Conservation (phyloP, 352 stramenopile genomes). For the Thalassiosira mediterranea region DNA sequence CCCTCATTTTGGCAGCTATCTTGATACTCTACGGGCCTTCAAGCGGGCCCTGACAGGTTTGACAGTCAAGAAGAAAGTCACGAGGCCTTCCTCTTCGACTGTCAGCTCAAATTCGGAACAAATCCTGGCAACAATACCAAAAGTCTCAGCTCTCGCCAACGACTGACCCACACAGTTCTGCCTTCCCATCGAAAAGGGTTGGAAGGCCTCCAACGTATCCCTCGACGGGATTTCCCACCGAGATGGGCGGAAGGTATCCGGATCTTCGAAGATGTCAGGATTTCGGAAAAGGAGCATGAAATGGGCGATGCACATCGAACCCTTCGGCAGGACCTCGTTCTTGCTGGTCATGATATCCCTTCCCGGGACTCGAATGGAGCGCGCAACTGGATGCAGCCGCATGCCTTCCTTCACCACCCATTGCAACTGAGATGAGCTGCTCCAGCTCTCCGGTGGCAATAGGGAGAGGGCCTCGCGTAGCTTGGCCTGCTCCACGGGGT, state of each 20-base stretch:
- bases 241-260: slow-evolving; percentile 51
- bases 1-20: too few species aligned
- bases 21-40: slow-evolving; percentile 14
- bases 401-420: slow-evolving; percentile 56
- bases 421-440: slow-evolving; percentile 26
- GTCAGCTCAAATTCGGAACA: slow-evolving; percentile 46
- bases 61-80: slow-evolving; percentile 54
- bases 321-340: slow-evolving; percentile 45
- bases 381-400: slow-evolving; percentile 45
- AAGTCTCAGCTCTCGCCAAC: slow-evolving; percentile 52
- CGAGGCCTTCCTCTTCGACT: slow-evolving; percentile 34
- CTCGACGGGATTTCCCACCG: slow-evolving; percentile 59
- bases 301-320: slow-evolving; percentile 26
- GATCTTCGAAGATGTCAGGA: slow-evolving; percentile 41
- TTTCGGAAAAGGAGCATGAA: slow-evolving; percentile 48
- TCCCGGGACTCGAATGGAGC: slow-evolving; percentile 29
- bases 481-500: slow-evolving; percentile 30
- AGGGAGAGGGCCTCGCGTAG: slow-evolving; percentile 24
- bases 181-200: slow-evolving; percentile 57
- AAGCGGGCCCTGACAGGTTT: slow-evolving; percentile 34
- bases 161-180: slow-evolving; percentile 63
- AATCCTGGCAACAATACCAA: slow-evolving; percentile 44
- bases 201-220: slow-evolving; percentile 41
- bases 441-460: slow-evolving; percentile 19
- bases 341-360: slow-evolving; percentile 45